These are phyloP conservation scores for Diaporthe helianthi DNA, from an alignment of 2,329 filamentous ascomycete genomes.

Conservation along the genomic window DNA sequence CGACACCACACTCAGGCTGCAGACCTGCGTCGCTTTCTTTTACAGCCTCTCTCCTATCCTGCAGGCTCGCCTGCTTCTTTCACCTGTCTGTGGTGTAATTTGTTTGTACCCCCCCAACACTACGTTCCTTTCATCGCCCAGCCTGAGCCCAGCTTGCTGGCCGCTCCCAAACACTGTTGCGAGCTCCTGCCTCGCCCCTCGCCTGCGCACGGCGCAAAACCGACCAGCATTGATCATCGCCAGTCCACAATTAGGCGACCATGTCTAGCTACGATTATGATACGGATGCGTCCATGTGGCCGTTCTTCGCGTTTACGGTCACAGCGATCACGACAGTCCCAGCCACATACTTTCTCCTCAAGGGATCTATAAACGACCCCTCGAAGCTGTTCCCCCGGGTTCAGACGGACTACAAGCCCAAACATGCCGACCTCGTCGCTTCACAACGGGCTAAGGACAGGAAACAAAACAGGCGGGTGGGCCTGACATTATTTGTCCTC, in stretches of 20 bases:
- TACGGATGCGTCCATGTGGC: slow-evolving; percentile 97
- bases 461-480: slow-evolving; percentile 87
- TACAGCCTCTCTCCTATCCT: background rate
- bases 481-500: slow-evolving; percentile 79
- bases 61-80: background rate
- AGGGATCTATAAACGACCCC: slow-evolving; percentile 72
- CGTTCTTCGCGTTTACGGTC: slow-evolving; percentile 96
- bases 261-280: slow-evolving; percentile 98
- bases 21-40: slow-evolving; percentile 8
- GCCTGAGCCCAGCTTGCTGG: slow-evolving; percentile 27
- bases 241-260: slow-evolving; percentile 51
- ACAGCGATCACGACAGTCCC: slow-evolving; percentile 87
- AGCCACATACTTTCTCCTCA: slow-evolving; percentile 86
- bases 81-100: background rate
- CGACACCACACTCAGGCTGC: slow-evolving; percentile 14
- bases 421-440: slow-evolving; percentile 84
- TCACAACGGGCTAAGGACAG: slow-evolving; percentile 84
- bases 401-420: slow-evolving; percentile 79
- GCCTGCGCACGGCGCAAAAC: background rate
- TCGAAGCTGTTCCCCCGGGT: slow-evolving; percentile 84
- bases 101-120: background rate
- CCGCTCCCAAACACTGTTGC: background rate
- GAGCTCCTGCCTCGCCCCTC: slow-evolving; percentile 11
- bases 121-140: slow-evolving; percentile 35
- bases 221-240: slow-evolving; percentile 9